A percentile compares a stretch with the other conserved stretches of the same genome.
These are phyloP conservation scores for Cladosporium sp. DNA, from an alignment of 2,329 filamentous ascomycete species.

Conservation along the genomic window DNA sequence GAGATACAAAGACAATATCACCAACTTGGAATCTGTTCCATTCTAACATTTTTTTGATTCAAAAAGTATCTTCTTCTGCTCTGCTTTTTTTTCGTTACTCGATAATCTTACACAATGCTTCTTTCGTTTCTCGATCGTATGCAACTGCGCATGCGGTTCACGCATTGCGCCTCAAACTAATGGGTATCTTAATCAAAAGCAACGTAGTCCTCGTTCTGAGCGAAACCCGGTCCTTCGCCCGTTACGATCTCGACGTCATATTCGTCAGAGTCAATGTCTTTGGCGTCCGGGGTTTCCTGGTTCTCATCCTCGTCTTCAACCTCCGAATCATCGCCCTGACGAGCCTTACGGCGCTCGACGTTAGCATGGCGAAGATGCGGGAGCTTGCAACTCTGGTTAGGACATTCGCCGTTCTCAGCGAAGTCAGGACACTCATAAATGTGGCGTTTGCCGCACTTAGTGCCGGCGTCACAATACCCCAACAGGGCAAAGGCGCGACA, in stretches of 20 bases:
- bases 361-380: slow-evolving; percentile 84
- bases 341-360: slow-evolving; percentile 68
- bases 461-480: slow-evolving; percentile 83
- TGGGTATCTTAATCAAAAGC: slow-evolving; percentile 27
- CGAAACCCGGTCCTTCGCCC: slow-evolving; percentile 41
- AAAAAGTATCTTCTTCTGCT: neutral
- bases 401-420: slow-evolving; percentile 82
- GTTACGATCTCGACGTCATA: slow-evolving; percentile 36
- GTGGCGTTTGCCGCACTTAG: slow-evolving; percentile 72
- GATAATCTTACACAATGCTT: neutral
- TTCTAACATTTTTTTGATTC: too few relatives aligned
- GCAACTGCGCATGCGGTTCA: too few relatives aligned
- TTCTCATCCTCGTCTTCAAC: slow-evolving; percentile 34
- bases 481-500: slow-evolving; percentile 79
- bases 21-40: too few relatives aligned
- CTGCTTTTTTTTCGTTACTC: neutral
- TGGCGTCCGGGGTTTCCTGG: slow-evolving; percentile 16
- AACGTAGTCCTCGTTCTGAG: slow-evolving; percentile 50
- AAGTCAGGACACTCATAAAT: slow-evolving; percentile 86
- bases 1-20: too few relatives aligned
- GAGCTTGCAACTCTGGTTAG: slow-evolving; percentile 67
- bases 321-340: slow-evolving; percentile 41
- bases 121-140: neutral
- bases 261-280: slow-evolving; percentile 10
- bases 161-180: neutral